A percentile compares a stretch with the other conserved stretches of the same genome.
Evolutionary conservation across 1,284 basidiomycete genomes (phyloP).

Genomic region (Cystobasidium slooffiae): DNA sequence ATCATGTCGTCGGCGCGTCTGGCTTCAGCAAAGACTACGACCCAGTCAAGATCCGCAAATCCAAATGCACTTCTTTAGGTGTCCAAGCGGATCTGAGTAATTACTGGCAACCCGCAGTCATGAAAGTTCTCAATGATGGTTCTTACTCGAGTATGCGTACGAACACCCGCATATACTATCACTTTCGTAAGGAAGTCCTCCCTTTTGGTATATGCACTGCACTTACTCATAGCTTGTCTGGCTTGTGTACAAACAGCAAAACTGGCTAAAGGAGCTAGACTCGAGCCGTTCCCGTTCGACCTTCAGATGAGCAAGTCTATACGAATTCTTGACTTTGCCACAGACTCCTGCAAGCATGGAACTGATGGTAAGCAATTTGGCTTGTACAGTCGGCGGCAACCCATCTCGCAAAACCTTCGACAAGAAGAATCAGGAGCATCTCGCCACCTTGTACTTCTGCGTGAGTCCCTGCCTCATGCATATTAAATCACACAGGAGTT

Average conservation of each 20-base stretch:
- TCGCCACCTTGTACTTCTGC: conserved; percentile 6
- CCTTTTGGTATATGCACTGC: background rate
- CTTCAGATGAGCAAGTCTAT: conserved; percentile 28
- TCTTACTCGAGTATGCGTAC: conserved; percentile 21
- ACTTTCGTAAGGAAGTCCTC: background rate
- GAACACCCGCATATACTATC: conserved; percentile 17
- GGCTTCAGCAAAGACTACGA: conserved; percentile 25
- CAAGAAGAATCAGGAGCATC: too few species aligned
- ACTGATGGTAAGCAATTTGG: too few species aligned
- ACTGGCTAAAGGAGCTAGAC: background rate
- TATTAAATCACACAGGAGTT: too few species aligned
- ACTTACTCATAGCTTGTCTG: background rate
- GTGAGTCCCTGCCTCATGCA: too few species aligned
- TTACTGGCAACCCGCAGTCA: conserved; percentile 27
- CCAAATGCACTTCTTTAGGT: conserved; percentile 17
- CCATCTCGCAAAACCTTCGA: too few species aligned
- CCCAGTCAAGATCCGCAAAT: conserved; percentile 18
- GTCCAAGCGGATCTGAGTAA: conserved; percentile 31
- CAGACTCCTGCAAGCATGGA: background rate
- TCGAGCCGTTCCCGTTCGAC: conserved; percentile 37
- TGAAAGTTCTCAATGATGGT: conserved; percentile 19
- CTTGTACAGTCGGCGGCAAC: too few species aligned
- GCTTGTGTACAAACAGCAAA: background rate
- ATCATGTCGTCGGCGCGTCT: conserved; percentile 31
- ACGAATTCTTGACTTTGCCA: background rate